Base-by-base conservation (phyloP, 208 protist genomes). In the Leishmania arabica region DNA sequence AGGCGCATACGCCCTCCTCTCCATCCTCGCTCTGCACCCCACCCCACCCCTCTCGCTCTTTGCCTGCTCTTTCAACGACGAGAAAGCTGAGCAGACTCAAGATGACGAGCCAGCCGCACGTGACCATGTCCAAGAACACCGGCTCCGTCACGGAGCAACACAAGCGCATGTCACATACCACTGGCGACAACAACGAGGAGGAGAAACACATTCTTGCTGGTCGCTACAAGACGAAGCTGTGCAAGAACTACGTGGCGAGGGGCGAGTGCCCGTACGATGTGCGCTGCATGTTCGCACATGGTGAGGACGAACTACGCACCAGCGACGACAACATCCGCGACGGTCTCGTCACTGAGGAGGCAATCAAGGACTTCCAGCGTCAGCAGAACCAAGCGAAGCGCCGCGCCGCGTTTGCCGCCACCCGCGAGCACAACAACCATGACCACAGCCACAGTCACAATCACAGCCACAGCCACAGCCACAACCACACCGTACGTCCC, bases 231-330 rank as follows among this genome's bases (percentile, higher is more conserved):
- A 96, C 92, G 58, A 92, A 92, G 82, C 69, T 94, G 47, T 96
- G 92, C 86, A 86, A 88, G 56, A 96, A 94, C 80, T 96, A 83
- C 76, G 68, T 92, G 40, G 77, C 80, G 15, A 89, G 70, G 54
- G 89, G 89, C 54, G 60, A 47, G 34, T 96, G 92, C 81, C 91
- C 88, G 17, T 96, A 96, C 85, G 86, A 88, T 58, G 71, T 83
- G 45, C 90, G 88, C 24, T 96, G 92, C 86, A 92, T 92, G 88
- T 96, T 96, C 76, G 92, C 92, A 49, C 92, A 96, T 78, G 91
- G 92, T 42, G 90, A 89, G 64, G 64, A 91, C 21, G 91, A 96
- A 79, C 81, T 95, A n/a, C 90, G 91, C 74, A 93, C 88, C 3
- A 75, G 76, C 21, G 88, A 91, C 79, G 85, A 90, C 66, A 96